phyloP scores from a whole-genome alignment of 768 basidiomycete genomes.

The Phanerochaete carnosa region DNA sequence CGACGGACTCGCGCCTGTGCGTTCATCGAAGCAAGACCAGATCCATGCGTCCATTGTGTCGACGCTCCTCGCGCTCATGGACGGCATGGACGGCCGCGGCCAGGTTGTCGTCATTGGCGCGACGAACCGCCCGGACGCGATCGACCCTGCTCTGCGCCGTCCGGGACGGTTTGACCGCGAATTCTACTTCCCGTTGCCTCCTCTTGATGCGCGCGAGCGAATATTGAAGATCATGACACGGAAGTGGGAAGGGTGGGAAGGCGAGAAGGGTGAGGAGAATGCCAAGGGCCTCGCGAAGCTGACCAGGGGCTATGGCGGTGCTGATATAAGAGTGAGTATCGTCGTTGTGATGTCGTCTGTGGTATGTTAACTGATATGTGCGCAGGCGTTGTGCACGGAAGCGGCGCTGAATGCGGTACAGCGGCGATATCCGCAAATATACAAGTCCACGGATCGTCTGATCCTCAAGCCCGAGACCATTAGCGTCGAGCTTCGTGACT shows the following conservation, averaged over 20 bases:
- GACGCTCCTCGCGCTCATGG: conserved; percentile 95
- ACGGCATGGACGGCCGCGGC: conserved; percentile 98
- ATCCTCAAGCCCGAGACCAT: conserved; percentile 85
- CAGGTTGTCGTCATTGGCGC: conserved; percentile 98
- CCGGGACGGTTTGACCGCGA: conserved; percentile 97
- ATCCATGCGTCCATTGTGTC: conserved; percentile 98
- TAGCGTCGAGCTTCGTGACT: conserved; percentile 80
- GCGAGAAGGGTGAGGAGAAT: conserved; percentile 42
- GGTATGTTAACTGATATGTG: conserved; percentile 17
- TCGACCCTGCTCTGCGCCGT: conserved; percentile 91
- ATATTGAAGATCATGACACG: conserved; percentile 89
- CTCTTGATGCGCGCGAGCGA: conserved; percentile 77
- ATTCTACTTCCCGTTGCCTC: conserved; percentile 95
- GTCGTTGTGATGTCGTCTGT: neutral
- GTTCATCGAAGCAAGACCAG: conserved; percentile 98
- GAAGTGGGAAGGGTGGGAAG: conserved; percentile 85
- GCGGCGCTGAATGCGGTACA: conserved; percentile 96
- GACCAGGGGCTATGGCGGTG: conserved; percentile 97
- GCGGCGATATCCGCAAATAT: conserved; percentile 94
- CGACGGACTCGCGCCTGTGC: conserved; percentile 95
- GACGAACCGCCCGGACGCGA: conserved; percentile 96
- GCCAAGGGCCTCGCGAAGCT: conserved; percentile 73
- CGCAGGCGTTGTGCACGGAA: conserved; percentile 90
- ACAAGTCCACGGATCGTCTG: conserved; percentile 84
- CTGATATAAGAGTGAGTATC: conserved; percentile 81